phyloP scores from a whole-genome alignment of 257 asterid genomes.

The Solanum neorickii region DNA sequence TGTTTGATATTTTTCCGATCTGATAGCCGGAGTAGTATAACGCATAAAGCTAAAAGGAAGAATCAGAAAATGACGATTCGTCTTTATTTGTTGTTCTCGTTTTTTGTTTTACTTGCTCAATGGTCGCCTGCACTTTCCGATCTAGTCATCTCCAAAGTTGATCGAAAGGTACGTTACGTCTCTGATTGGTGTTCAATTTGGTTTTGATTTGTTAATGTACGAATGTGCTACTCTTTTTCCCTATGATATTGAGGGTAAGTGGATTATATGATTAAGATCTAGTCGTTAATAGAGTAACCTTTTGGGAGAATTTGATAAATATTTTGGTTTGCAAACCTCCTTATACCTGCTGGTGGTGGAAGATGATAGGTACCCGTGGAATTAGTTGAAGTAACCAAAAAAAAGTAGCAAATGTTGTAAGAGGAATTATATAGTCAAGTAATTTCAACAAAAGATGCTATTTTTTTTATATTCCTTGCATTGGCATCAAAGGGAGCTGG shows the following conservation, averaged over 20 bases:
- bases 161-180: constrained; percentile 51
- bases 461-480: neutral
- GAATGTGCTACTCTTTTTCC: neutral
- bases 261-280: neutral
- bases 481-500: neutral
- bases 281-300: neutral
- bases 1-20: neutral
- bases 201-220: neutral
- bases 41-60: neutral
- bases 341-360: neutral
- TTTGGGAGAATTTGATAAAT: neutral
- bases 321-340: neutral
- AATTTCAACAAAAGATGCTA: neutral
- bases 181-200: neutral
- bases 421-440: neutral
- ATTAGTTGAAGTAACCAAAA: neutral
- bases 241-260: neutral
- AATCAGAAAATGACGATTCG: constrained; percentile 7
- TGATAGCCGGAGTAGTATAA: neutral
- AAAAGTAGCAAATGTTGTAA: neutral
- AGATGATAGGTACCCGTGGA: neutral
- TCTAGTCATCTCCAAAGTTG: constrained; percentile 69
- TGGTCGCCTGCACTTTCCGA: constrained; percentile 44
- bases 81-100: constrained; percentile 16
- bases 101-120: neutral